Percentiles rank a stretch among this genome's conserved stretches.
Conservation (phyloP, 768 basidiomycete species). For the Phlebiopsis flavidoalba region DNA sequence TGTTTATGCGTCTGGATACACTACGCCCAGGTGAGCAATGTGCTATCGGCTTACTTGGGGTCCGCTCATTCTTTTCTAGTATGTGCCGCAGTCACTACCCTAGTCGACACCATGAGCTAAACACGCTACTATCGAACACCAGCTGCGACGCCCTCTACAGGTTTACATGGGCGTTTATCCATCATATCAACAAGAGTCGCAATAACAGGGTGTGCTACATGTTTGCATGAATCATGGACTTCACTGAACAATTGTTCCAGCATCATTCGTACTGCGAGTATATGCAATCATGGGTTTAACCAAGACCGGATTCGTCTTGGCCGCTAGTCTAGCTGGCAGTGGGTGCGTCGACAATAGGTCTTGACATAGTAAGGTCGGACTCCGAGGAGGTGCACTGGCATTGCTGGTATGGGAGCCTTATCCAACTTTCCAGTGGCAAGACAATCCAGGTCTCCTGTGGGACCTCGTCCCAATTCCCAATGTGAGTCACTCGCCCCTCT, state of each 20-base stretch:
- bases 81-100: background rate
- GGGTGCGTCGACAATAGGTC: slow-evolving; percentile 1
- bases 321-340: background rate
- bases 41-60: background rate
- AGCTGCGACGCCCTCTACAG: slow-evolving; percentile 12
- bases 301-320: background rate
- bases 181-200: slow-evolving; percentile 5
- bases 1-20: background rate
- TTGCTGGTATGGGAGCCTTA: background rate
- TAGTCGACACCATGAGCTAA: background rate
- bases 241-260: background rate
- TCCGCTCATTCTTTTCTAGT: background rate
- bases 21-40: background rate
- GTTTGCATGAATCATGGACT: background rate
- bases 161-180: slow-evolving; percentile 8
- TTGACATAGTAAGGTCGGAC: slow-evolving; percentile 4
- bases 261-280: slow-evolving; percentile 9
- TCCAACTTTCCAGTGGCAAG: slow-evolving; percentile 2
- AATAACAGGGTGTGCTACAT: background rate
- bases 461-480: slow-evolving; percentile 7
- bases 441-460: slow-evolving; percentile 6
- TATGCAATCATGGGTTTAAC: slow-evolving; percentile 5
- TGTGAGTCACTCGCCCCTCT: background rate
- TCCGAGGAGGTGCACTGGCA: no score
- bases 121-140: background rate